Base-by-base conservation (phyloP, 768 basidiomycete genomes). In the Pisolithus sp. region DNA sequence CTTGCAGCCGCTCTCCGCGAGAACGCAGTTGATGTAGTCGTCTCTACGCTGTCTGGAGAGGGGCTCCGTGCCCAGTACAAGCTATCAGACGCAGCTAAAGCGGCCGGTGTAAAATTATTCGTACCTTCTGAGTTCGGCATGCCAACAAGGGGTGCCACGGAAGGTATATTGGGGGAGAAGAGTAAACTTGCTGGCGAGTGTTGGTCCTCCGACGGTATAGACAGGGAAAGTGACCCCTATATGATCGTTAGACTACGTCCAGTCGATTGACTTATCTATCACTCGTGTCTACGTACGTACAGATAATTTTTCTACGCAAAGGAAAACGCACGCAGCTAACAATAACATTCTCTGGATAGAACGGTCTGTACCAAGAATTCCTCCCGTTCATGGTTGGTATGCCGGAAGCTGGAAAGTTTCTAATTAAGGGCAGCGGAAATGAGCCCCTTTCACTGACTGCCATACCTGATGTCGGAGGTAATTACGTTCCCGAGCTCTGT, bases 51-150 rank as follows among this genome's bases (percentile, higher is more conserved):
- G 15, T 53, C 53, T 24, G 37, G 46, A 3, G 56, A 54, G 2
- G 59, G 57, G 21, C 18, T 54, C 8, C 37, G 4, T 0, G 40
- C 47, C 3, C 61, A 63, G 50, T 55, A 53, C 23, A 21, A 30
- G 8, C 15, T 67, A 23, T 59, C 55, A n/a, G 56, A 60, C 31
- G 66, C 63, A 7, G 59, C 65, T 1, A 62, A 65, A 41, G 48
- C 46, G 17, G 63, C 66, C 2, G 62, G 57, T 1, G 62, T 68
- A 15, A 62, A 64, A 54, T 49, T 68, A 42, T 66, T 65, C 49
- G 61, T 60, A 4, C 62, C 65, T 7, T 59, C 57, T 23, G 65
- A 68, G 46, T 68, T 58, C 49, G 65, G 65, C 24, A 52, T 58
- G 44, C 55, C 63, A 10, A 67, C 55, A 1, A 54, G 53, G 2